Evolutionary conservation across 202 grass and related monocot genomes (phyloP).

Genomic region (Musa balbisiana): DNA sequence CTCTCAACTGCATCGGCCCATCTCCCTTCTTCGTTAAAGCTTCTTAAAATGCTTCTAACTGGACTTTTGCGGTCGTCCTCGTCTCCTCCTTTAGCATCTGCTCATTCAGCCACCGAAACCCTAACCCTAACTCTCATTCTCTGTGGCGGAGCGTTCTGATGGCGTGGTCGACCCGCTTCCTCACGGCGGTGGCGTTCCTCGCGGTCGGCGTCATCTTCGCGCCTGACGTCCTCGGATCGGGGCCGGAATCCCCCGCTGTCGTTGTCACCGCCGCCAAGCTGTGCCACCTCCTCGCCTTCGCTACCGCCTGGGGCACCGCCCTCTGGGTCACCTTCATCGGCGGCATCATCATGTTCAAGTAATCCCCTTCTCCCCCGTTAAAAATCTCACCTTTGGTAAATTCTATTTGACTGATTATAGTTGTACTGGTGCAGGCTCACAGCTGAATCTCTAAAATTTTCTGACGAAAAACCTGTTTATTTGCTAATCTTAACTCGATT

Average conservation of each 20-base stretch:
- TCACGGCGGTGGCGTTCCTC: slow-evolving; percentile 59
- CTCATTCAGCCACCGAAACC: slow-evolving; percentile 1
- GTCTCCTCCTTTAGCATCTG: neutral
- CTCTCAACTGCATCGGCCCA: neutral
- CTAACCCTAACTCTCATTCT: neutral
- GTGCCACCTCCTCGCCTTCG: slow-evolving; percentile 61
- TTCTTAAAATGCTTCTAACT: too few relatives aligned
- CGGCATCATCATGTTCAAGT: slow-evolving; percentile 94
- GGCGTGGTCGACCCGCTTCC: slow-evolving; percentile 73
- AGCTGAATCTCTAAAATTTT: neutral
- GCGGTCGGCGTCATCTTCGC: slow-evolving; percentile 57
- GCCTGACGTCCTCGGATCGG: slow-evolving; percentile 42
- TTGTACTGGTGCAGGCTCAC: neutral
- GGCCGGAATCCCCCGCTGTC: slow-evolving; percentile 27
- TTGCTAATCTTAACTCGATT: neutral
- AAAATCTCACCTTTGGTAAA: neutral
- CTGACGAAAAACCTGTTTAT: neutral
- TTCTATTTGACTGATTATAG: neutral
- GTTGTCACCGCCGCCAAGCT: slow-evolving; percentile 43
- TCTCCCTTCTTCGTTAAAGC: too few relatives aligned
- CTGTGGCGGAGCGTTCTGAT: slow-evolving; percentile 16
- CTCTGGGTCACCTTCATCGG: slow-evolving; percentile 92
- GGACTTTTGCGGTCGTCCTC: neutral
- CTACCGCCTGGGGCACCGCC: slow-evolving; percentile 63
- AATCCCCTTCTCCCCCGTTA: neutral